A percentile compares a stretch with the other conserved stretches of the same genome.
phyloP scores from a whole-genome alignment of 2,329 filamentous ascomycete genomes.

The Nigrospora sphaerica region DNA sequence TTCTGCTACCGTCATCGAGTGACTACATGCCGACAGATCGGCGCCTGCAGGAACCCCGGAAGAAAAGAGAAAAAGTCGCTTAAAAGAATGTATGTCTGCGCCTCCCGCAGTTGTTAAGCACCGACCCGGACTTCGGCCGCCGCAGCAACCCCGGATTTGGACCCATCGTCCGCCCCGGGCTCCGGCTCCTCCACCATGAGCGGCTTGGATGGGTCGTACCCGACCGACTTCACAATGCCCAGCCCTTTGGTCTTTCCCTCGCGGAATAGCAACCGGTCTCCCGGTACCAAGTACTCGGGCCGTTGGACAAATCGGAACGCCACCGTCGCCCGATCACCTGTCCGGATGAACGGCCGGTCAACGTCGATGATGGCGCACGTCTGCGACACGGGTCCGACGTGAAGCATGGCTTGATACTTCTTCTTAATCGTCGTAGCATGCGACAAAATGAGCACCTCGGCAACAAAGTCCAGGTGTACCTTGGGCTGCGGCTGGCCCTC shows the following conservation, averaged over 20 bases:
- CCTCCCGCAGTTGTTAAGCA: no score
- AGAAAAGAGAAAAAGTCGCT: no score
- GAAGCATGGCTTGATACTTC: conserved; percentile 96
- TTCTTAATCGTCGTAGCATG: conserved; percentile 96
- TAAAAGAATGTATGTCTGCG: no score
- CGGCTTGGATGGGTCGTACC: conserved; percentile 59
- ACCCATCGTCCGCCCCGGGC: no score
- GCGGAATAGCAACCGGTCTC: conserved; percentile 84
- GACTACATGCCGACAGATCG: no score
- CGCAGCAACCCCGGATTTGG: no score
- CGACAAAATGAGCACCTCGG: conserved; percentile 86
- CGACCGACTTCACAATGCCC: conserved; percentile 86
- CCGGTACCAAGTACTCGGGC: conserved; percentile 84
- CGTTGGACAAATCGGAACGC: conserved; percentile 93
- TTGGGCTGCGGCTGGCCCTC: conserved; percentile 65
- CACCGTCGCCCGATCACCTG: conserved; percentile 87
- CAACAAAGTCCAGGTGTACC: conserved; percentile 69
- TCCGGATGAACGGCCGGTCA: conserved; percentile 89
- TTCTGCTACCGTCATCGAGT: no score
- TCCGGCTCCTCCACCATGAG: not conserved
- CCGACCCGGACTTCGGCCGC: no score
- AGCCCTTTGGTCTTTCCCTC: conserved; percentile 93
- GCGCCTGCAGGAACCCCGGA: no score
- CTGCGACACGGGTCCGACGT: conserved; percentile 90
- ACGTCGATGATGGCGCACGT: conserved; percentile 97